Percentiles rank a stretch among this genome's conserved stretches.
Evolutionary conservation across 257 asterid species (phyloP).

Genomic region (Echium plantagineum): DNA sequence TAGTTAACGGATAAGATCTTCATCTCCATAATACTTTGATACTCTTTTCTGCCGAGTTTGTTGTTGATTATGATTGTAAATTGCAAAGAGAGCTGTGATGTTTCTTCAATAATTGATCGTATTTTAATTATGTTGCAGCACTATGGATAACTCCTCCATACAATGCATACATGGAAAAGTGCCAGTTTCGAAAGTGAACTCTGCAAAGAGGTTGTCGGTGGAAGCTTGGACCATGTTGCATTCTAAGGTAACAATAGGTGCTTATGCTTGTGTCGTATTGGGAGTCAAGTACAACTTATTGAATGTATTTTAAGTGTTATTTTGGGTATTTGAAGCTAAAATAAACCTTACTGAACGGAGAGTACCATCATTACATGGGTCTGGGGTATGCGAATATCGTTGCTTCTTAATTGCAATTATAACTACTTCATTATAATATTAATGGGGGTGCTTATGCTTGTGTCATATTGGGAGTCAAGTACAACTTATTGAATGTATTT

Average conservation of each 20-base stretch:
- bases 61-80: neutral
- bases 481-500: no score
- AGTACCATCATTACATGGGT: no score
- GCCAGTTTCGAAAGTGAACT: conserved; percentile 55
- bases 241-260: conserved; percentile 49
- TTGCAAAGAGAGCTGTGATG: neutral
- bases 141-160: conserved; percentile 69
- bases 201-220: conserved; percentile 75
- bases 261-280: conserved; percentile 2
- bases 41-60: neutral
- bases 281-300: neutral
- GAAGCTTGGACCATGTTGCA: conserved; percentile 73
- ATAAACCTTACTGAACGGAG: no score
- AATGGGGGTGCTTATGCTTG: no score
- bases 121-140: conserved; percentile 37
- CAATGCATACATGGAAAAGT: conserved; percentile 82
- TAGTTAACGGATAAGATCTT: neutral
- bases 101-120: conserved; percentile 4
- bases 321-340: no score
- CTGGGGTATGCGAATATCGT: neutral
- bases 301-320: no score
- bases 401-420: no score
- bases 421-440: no score
- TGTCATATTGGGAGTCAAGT: no score
- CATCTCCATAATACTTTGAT: neutral